These are phyloP conservation scores for Penicillium sp. DNA, from an alignment of 2,329 filamentous ascomycete species.

Conservation along the genomic window DNA sequence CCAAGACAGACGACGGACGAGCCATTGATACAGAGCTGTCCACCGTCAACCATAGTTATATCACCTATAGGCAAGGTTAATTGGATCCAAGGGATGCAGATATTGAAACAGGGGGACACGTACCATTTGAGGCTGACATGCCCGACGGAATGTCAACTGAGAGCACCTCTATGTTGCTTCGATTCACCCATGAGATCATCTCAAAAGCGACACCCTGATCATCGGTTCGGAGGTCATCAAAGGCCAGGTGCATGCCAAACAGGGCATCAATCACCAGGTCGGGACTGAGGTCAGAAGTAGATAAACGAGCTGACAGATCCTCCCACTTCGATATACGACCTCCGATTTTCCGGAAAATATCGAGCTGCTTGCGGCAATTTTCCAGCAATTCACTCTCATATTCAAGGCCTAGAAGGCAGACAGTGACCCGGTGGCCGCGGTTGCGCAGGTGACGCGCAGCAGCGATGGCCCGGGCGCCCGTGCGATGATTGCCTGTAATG, in stretches of 20 bases:
- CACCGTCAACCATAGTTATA: slow-evolving; percentile 65
- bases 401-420: slow-evolving; percentile 83
- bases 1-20: slow-evolving; percentile 83
- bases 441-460: slow-evolving; percentile 85
- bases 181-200: slow-evolving; percentile 91
- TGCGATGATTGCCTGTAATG: slow-evolving; percentile 93
- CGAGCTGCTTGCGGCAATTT: slow-evolving; percentile 75
- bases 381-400: slow-evolving; percentile 78
- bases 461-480: slow-evolving; percentile 78
- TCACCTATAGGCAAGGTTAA: slow-evolving; percentile 44
- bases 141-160: slow-evolving; percentile 91
- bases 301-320: slow-evolving; percentile 52
- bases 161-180: slow-evolving; percentile 76
- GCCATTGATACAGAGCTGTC: slow-evolving; percentile 75
- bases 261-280: slow-evolving; percentile 87
- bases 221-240: slow-evolving; percentile 80
- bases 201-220: slow-evolving; percentile 84
- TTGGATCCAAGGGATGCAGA: neutral
- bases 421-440: slow-evolving; percentile 74
- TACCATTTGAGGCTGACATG: slow-evolving; percentile 75
- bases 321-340: slow-evolving; percentile 68
- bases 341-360: slow-evolving; percentile 80
- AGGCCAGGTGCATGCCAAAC: slow-evolving; percentile 80
- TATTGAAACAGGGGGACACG: slow-evolving; percentile 46
- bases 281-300: slow-evolving; percentile 62